Evolutionary conservation across 176 grass and related monocot genomes (phyloP).

Genomic region (Stipa capillata): DNA sequence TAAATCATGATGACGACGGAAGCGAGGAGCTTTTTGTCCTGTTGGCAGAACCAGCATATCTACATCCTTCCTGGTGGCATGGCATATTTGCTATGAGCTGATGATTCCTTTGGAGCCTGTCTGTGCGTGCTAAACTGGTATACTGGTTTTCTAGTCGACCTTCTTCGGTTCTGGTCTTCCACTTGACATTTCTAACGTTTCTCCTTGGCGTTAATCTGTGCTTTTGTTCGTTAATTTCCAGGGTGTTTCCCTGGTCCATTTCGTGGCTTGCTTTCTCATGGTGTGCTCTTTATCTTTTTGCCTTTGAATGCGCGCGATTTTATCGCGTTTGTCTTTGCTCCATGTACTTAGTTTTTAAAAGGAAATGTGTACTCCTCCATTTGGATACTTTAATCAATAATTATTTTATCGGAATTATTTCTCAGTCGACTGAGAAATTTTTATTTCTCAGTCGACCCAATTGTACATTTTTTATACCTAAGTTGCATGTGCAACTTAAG

Average conservation of each 20-base stretch:
- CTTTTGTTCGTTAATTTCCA: neutral
- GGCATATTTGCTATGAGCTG: neutral
- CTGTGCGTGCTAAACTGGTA: neutral
- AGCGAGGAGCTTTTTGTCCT: neutral
- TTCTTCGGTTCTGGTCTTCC: neutral
- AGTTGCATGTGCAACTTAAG: too few species aligned
- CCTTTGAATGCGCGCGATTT: neutral
- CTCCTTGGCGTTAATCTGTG: neutral
- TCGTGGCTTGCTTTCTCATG: neutral
- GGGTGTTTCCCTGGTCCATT: neutral
- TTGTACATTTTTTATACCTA: too few species aligned
- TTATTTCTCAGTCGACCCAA: too few species aligned
- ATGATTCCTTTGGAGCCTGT: neutral
- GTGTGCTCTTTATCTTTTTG: neutral
- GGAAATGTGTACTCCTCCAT: too few species aligned
- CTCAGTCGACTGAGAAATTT: too few species aligned
- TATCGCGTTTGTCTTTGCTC: neutral
- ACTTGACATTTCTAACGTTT: neutral
- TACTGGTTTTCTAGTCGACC: neutral
- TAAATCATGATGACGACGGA: neutral
- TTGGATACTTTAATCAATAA: too few species aligned
- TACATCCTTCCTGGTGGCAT: neutral
- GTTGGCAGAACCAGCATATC: neutral
- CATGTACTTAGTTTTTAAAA: too few species aligned
- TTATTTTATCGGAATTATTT: too few species aligned